Evolutionary conservation across 2,329 filamentous ascomycete genomes (phyloP).

Genomic region (Scedosporium minutisporum): DNA sequence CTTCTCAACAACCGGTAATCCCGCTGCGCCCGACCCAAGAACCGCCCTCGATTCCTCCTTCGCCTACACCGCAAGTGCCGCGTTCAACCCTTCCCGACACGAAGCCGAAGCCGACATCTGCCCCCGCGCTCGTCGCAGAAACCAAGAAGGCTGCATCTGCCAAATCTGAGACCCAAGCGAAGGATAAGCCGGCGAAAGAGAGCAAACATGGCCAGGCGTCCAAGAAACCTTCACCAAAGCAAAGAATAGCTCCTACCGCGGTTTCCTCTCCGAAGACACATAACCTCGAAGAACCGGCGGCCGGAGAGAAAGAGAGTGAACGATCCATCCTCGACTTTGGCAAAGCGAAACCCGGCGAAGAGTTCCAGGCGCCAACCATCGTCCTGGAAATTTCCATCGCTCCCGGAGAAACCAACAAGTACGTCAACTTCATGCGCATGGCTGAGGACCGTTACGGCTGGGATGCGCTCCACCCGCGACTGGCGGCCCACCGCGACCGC

Average conservation of each 20-base stretch:
- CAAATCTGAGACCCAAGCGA: not conserved
- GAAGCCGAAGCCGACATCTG: conserved; percentile 17
- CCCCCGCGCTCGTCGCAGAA: conserved; percentile 22
- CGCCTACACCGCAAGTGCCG: conserved; percentile 28
- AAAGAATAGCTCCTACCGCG: conserved; percentile 27
- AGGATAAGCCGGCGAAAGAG: not conserved
- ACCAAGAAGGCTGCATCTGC: conserved; percentile 23
- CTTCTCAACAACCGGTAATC: conserved; percentile 5
- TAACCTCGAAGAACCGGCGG: conserved; percentile 32
- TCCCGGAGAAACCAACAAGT: conserved; percentile 69
- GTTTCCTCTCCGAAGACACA: conserved; percentile 40
- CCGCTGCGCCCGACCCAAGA: conserved; percentile 14
- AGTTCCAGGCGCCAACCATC: conserved; percentile 61
- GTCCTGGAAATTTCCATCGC: conserved; percentile 73
- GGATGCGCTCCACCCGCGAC: conserved; percentile 82
- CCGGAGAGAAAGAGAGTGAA: conserved; percentile 19
- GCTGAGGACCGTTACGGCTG: conserved; percentile 92
- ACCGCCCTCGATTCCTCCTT: conserved; percentile 28
- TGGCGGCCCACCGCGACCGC: conserved; percentile 80
- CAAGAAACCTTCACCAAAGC: conserved; percentile 38
- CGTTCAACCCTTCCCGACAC: conserved; percentile 10
- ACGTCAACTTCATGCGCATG: conserved; percentile 89
- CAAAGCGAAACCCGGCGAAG: conserved; percentile 48
- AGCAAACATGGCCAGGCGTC: conserved; percentile 8
- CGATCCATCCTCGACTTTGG: conserved; percentile 55